Percentiles rank a stretch among this genome's conserved stretches.
These are phyloP conservation scores for Anthracocystis panici-leucophaei DNA, from an alignment of 1,284 basidiomycete species.

Conservation along the genomic window DNA sequence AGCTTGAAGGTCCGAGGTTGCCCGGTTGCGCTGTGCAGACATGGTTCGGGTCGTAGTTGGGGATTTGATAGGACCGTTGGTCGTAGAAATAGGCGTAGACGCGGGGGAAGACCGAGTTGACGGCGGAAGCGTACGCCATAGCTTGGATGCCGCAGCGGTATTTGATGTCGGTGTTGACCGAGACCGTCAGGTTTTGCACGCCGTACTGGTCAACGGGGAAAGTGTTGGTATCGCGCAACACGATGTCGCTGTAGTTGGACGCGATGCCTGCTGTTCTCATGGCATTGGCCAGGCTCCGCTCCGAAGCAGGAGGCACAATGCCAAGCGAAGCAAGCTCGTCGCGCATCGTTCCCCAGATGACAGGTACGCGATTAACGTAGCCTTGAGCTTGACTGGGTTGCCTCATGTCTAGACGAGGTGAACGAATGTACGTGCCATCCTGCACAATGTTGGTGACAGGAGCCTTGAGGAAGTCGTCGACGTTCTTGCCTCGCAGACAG, in stretches of 20 bases:
- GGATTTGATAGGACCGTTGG: conserved; percentile 43
- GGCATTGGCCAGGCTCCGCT: conserved; percentile 37
- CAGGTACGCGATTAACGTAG: conserved; percentile 51
- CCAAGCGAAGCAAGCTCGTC: conserved; percentile 58
- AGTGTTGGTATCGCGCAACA: conserved; percentile 29
- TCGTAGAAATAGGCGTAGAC: conserved; percentile 44
- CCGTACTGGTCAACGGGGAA: conserved; percentile 38
- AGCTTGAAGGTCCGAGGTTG: conserved; percentile 27
- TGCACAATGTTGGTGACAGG: conserved; percentile 19
- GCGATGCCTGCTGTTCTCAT: conserved; percentile 44
- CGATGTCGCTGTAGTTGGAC: conserved; percentile 38
- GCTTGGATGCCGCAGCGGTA: conserved; percentile 45
- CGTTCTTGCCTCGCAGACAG: conserved; percentile 45
- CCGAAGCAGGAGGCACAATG: conserved; percentile 40
- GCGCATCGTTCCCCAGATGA: conserved; percentile 53
- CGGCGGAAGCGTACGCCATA: conserved; percentile 42
- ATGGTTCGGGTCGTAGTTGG: conserved; percentile 40
- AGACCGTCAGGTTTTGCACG: conserved; percentile 39
- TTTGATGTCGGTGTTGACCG: conserved; percentile 44
- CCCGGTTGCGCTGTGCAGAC: conserved; percentile 27
- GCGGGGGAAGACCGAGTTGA: conserved; percentile 45
- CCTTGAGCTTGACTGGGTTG: conserved; percentile 17
- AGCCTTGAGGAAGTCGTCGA: conserved; percentile 21
- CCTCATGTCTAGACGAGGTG: conserved; percentile 43
- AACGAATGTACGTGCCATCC: conserved; percentile 45